These are phyloP conservation scores for Wickerhamomyces kurtzmanii DNA, from an alignment of 805 yeast species.

Conservation along the genomic window DNA sequence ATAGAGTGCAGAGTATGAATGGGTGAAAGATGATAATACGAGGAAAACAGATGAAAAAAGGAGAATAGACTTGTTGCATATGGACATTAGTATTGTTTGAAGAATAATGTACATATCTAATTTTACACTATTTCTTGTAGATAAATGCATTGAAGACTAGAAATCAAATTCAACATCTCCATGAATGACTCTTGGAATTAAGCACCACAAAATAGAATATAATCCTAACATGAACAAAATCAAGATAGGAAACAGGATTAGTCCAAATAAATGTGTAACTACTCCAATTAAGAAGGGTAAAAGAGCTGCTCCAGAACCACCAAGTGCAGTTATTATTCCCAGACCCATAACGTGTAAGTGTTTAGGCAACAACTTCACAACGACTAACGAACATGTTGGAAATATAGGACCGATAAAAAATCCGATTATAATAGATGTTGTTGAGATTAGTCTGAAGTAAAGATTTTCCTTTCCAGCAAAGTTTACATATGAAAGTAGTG, in stretches of 20 bases:
- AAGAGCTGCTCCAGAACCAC: constrained; percentile 78
- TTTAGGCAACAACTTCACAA: constrained; percentile 53
- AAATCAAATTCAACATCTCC: too few relatives aligned
- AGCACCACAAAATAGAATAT: too few relatives aligned
- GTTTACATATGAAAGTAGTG: constrained; percentile 13
- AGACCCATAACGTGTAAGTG: constrained; percentile 55
- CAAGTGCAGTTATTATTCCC: constrained; percentile 69
- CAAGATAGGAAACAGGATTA: constrained; percentile 16
- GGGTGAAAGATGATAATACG: too few relatives aligned
- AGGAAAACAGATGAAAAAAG: too few relatives aligned
- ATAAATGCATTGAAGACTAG: too few relatives aligned
- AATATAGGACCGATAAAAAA: constrained; percentile 60
- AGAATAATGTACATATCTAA: too few relatives aligned
- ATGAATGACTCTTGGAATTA: too few relatives aligned
- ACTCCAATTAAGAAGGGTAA: constrained; percentile 59
- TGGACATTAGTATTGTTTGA: too few relatives aligned
- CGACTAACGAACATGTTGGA: constrained; percentile 62
- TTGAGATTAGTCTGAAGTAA: constrained; percentile 26
- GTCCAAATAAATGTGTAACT: constrained; percentile 15
- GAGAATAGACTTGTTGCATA: too few relatives aligned
- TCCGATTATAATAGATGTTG: constrained; percentile 32
- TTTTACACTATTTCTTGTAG: too few relatives aligned
- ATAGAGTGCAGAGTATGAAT: too few relatives aligned
- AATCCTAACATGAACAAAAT: too few relatives aligned
- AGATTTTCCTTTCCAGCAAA: constrained; percentile 2